Evolutionary conservation across 257 asterid species (phyloP), one percentile per base, ranked within the genome.

Genomic region (Plectranthus barbatus): DNA sequence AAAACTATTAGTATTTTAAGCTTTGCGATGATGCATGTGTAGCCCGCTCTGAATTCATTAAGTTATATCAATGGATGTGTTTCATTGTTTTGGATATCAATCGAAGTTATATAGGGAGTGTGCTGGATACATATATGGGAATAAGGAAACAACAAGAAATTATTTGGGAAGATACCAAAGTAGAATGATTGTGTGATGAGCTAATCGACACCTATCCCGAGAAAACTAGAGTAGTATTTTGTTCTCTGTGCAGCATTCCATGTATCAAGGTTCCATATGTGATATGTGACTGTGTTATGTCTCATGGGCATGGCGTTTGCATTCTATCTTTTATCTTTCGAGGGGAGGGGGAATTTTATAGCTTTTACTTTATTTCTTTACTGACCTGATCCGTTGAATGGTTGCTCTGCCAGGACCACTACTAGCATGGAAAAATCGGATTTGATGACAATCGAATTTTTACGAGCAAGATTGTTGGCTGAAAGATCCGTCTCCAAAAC

Each of bases 401-500:
- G 17, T 23, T 54, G 49, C 59, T 60, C 18, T 63, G 47, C 50
- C 83, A 86, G 95, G 74, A 71, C 74, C 44, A 77, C 69, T 52
- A 50, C 65, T n/a, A 79, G 72, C 74, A 60, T 77, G 72, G 94
- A 90, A 65, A 95, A 85, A 70, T 67, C 95, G 8, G 72, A 84
- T 62, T 64, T 80, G n/a, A 84, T 77, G 86, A 90, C 96, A 26
- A 74, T 93, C 64, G 95, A 93, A 56, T 92, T 82, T 80, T 93
- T 92, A 47, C 84, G 96, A 54, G 95, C 86, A 56, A 77, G 91
- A 74, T 76, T 92, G 77, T 77, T 89, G 73, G 69, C 97, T 60
- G 97, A 92, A 83, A 89, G 97, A 72, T 88, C 99, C 12, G 78
- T 90, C 69, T 92, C 95, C 42, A 84, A 77, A 71, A 56, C 92